phyloP scores from a whole-genome alignment of 2,329 filamentous ascomycete genomes.

The Xylariaceae sp. region DNA sequence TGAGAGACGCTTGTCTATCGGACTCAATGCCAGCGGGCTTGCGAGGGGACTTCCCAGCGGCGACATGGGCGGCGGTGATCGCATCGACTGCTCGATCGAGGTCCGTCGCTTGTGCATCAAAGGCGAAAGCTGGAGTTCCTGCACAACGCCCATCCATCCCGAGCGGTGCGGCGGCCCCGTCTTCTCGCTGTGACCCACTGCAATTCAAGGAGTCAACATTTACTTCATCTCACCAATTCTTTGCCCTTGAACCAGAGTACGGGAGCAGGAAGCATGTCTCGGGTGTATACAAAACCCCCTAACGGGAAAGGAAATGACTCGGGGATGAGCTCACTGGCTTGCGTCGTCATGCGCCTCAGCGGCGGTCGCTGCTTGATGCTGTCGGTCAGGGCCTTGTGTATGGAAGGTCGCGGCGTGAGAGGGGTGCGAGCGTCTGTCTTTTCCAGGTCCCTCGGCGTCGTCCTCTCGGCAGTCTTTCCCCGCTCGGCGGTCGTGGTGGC shows the following conservation, averaged over 20 bases:
- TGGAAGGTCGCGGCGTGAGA: constrained; percentile 22
- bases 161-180: constrained; percentile 39
- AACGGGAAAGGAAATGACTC: no score
- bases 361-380: constrained; percentile 38
- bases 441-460: constrained; percentile 21
- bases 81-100: constrained; percentile 54
- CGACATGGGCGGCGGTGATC: constrained; percentile 28
- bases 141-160: constrained; percentile 57
- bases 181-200: constrained; percentile 45
- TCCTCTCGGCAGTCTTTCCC: constrained; percentile 25
- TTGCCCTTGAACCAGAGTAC: no score
- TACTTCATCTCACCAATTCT: no score
- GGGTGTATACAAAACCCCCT: no score
- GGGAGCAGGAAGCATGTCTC: no score
- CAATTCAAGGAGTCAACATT: no score
- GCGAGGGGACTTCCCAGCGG: constrained; percentile 17
- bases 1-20: constrained; percentile 2
- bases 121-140: constrained; percentile 54
- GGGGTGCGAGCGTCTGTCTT: constrained; percentile 19
- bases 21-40: constrained; percentile 5
- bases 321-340: no score
- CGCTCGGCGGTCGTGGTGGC: constrained; percentile 27
- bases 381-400: constrained; percentile 37
- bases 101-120: constrained; percentile 54
- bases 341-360: constrained; percentile 45